Percentiles rank a stretch among this genome's conserved stretches.
These are phyloP conservation scores for Vigna trinervia DNA, from an alignment of 306 rosid genomes.

Conservation along the genomic window DNA sequence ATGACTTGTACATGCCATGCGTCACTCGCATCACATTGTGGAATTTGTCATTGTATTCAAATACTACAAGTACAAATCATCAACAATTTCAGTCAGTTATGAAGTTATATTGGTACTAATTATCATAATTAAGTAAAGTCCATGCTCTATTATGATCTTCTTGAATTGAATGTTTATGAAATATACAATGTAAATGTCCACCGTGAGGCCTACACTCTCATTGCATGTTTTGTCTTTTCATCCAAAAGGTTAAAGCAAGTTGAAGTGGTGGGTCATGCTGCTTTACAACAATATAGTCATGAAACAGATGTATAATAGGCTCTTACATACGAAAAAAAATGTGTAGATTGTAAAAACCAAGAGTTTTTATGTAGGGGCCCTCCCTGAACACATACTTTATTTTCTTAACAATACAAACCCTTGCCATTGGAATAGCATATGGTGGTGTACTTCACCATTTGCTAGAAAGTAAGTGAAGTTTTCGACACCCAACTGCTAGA, in stretches of 20 bases:
- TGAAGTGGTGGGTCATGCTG: slow-evolving; percentile 53
- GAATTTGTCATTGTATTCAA: slow-evolving; percentile 67
- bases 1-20: slow-evolving; percentile 76
- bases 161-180: slow-evolving; percentile 10
- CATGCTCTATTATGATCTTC: slow-evolving; percentile 34
- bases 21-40: slow-evolving; percentile 90
- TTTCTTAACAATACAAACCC: background rate
- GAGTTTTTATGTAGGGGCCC: slow-evolving; percentile 27
- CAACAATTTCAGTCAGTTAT: background rate
- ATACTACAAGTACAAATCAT: slow-evolving; percentile 50
- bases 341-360: slow-evolving; percentile 15
- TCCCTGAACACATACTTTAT: background rate
- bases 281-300: slow-evolving; percentile 34
- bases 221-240: slow-evolving; percentile 38
- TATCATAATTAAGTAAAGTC: slow-evolving; percentile 28
- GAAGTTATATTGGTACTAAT: background rate
- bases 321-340: background rate
- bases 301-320: slow-evolving; percentile 30
- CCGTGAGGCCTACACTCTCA: slow-evolving; percentile 37
- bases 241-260: slow-evolving; percentile 13
- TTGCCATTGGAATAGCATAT: slow-evolving; percentile 30
- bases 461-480: background rate
- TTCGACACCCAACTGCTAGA: slow-evolving; percentile 26
- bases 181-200: background rate
- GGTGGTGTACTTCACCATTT: slow-evolving; percentile 23